These are phyloP conservation scores for Corymbia maculata DNA, from an alignment of 345 rosid genomes.

Conservation along the genomic window DNA sequence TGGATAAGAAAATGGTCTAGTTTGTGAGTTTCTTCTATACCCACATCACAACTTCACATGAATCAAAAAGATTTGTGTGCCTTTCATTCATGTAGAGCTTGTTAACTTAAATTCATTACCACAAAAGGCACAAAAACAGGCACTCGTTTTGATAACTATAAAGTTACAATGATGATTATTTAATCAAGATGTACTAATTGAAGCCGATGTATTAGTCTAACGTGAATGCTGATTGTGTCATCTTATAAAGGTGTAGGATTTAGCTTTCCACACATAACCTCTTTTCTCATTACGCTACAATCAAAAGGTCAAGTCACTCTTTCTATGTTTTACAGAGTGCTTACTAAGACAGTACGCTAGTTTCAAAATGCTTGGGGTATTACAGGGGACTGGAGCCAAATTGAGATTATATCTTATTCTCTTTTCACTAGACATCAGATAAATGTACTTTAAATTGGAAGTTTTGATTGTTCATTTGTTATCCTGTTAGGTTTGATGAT, in stretches of 20 bases:
- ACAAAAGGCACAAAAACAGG: background rate
- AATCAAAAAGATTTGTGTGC: background rate
- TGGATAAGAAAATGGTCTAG: background rate
- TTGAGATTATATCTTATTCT: conserved; percentile 49
- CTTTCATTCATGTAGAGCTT: background rate
- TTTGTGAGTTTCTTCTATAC: background rate
- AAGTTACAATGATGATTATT: background rate
- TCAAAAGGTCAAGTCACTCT: background rate
- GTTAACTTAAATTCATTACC: background rate
- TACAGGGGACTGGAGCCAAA: conserved; percentile 62
- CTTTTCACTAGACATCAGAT: background rate
- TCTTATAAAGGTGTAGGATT: background rate
- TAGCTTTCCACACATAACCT: background rate
- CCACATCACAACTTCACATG: background rate
- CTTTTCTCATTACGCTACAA: background rate
- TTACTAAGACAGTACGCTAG: conserved; percentile 73
- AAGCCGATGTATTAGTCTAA: background rate
- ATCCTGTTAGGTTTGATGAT: background rate
- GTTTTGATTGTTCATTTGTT: background rate
- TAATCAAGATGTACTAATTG: background rate
- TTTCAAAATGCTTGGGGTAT: conserved; percentile 60
- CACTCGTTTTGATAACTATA: background rate
- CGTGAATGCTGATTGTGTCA: background rate
- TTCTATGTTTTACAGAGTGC: conserved; percentile 33
- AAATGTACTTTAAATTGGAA: background rate